Evolutionary conservation across 495 filamentous ascomycete species (phyloP).

Genomic region (Podospora sp.): DNA sequence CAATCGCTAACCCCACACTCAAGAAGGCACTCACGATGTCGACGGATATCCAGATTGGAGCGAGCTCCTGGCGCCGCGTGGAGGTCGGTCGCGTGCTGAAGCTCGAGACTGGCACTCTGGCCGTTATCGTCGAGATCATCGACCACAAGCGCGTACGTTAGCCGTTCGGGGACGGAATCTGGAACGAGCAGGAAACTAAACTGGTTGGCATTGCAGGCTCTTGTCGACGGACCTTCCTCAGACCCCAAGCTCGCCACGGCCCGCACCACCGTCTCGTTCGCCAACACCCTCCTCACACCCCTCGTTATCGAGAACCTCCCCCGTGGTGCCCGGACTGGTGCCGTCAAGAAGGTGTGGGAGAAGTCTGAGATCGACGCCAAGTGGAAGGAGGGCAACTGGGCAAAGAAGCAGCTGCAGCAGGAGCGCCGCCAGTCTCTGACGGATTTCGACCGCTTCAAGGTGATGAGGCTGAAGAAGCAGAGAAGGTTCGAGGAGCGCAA

Average conservation of each 20-base stretch:
- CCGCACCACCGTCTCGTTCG: slow-evolving; percentile 79
- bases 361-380: slow-evolving; percentile 83
- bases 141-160: slow-evolving; percentile 98
- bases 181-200: slow-evolving; percentile 31
- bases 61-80: slow-evolving; percentile 74
- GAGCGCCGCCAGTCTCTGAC: slow-evolving; percentile 86
- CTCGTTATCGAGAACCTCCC: slow-evolving; percentile 87
- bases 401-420: slow-evolving; percentile 80
- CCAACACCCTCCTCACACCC: slow-evolving; percentile 82
- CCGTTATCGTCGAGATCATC: slow-evolving; percentile 96
- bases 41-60: slow-evolving; percentile 38
- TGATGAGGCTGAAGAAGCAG: slow-evolving; percentile 97
- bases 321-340: slow-evolving; percentile 78
- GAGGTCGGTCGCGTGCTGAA: slow-evolving; percentile 92
- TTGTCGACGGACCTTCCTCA: slow-evolving; percentile 89
- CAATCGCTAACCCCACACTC: slow-evolving; percentile 32
- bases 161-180: slow-evolving; percentile 13
- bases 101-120: slow-evolving; percentile 81
- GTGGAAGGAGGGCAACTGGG: slow-evolving; percentile 85
- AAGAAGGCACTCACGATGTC: slow-evolving; percentile 39
- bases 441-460: slow-evolving; percentile 99
- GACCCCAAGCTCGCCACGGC: slow-evolving; percentile 74
- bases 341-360: slow-evolving; percentile 84
- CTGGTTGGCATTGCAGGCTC: slow-evolving; percentile 62
- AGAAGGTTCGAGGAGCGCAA: slow-evolving; percentile 95